Evolutionary conservation across 1,284 basidiomycete genomes (phyloP).

Genomic region (Ceratobasidium papillatum): DNA sequence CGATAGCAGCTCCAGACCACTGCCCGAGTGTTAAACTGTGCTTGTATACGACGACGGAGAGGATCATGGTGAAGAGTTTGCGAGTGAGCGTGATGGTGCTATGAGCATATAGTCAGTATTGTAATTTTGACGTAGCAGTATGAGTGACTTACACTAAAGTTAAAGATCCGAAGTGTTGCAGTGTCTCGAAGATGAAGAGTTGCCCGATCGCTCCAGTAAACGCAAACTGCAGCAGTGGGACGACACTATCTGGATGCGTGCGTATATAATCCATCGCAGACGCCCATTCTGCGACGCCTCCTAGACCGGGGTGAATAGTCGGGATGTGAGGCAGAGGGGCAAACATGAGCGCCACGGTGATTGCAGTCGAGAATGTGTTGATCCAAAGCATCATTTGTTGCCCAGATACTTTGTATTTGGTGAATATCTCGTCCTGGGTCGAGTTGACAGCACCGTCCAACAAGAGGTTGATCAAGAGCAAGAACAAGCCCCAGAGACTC

Average conservation of each 20-base stretch:
- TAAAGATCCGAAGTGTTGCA: conserved; percentile 94
- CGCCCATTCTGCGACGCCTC: conserved; percentile 70
- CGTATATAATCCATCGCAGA: conserved; percentile 79
- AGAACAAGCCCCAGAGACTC: conserved; percentile 67
- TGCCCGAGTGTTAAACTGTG: conserved; percentile 86
- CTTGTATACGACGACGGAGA: conserved; percentile 92
- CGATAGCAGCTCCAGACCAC: conserved; percentile 89
- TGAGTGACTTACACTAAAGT: conserved; percentile 80
- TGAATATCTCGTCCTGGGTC: conserved; percentile 98
- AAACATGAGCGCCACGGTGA: conserved; percentile 71
- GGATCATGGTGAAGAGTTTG: conserved; percentile 97
- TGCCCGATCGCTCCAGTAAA: conserved; percentile 93
- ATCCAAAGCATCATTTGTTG: conserved; percentile 99
- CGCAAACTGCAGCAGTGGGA: conserved; percentile 86
- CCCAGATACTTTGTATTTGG: conserved; percentile 77
- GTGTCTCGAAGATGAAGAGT: conserved; percentile 97
- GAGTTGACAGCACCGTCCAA: conserved; percentile 96
- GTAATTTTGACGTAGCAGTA: neutral
- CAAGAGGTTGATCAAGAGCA: conserved; percentile 85
- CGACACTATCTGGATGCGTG: conserved; percentile 79
- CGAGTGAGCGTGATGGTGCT: conserved; percentile 96
- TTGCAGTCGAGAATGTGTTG: conserved; percentile 80
- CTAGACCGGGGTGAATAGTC: conserved; percentile 68
- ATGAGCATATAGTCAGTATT: conserved; percentile 41
- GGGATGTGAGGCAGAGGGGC: conserved; percentile 79